A percentile compares a stretch with the other conserved stretches of the same genome.
These are phyloP conservation scores for Eucalyptus polybractea DNA, from an alignment of 345 rosid genomes.

Conservation along the genomic window DNA sequence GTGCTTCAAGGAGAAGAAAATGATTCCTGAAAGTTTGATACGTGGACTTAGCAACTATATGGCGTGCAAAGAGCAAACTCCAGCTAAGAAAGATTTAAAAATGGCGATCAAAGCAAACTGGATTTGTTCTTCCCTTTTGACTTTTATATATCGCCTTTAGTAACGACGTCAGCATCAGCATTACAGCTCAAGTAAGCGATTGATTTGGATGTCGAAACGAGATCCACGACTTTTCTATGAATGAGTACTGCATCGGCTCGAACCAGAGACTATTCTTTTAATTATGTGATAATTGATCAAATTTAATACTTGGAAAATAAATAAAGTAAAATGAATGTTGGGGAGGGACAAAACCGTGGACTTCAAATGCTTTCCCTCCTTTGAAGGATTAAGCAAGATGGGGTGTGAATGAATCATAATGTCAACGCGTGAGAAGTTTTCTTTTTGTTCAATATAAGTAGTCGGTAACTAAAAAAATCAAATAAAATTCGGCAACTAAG, in stretches of 20 bases:
- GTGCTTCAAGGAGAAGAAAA: not conserved
- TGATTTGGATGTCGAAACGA: not conserved
- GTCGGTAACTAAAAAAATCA: not conserved
- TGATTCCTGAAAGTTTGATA: not conserved
- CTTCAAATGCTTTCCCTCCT: not conserved
- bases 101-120: not conserved
- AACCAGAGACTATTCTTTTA: not conserved
- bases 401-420: too few relatives aligned
- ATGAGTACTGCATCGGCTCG: not conserved
- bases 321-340: not conserved
- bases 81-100: not conserved
- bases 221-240: not conserved
- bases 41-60: not conserved
- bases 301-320: not conserved
- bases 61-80: not conserved
- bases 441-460: not conserved
- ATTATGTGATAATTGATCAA: not conserved
- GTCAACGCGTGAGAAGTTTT: too few relatives aligned
- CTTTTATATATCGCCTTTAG: not conserved
- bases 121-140: not conserved
- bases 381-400: too few relatives aligned
- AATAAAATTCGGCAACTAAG: not conserved
- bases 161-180: rapidly evolving
- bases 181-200: not conserved
- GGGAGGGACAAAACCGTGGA: not conserved